A percentile compares a stretch with the other conserved stretches of the same genome.
Evolutionary conservation across 73 alveolate species (phyloP).

Genomic region (Uronychia binucleata): DNA sequence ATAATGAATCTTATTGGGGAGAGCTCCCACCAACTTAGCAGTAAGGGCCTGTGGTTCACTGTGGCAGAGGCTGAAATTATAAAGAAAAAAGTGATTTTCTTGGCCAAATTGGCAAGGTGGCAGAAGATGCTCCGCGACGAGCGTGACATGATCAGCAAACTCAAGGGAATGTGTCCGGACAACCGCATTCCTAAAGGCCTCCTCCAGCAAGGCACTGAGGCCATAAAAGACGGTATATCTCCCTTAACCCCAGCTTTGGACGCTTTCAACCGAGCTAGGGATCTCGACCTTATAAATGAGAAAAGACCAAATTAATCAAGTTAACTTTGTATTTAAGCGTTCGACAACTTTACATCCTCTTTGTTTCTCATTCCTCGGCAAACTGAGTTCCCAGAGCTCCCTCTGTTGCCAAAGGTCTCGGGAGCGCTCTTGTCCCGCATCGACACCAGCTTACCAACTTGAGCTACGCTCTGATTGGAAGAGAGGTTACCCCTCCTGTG

Average conservation of each 20-base stretch:
- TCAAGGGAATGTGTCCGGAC: slow-evolving; percentile 96
- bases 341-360: background rate
- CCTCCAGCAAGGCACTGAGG: slow-evolving; percentile 76
- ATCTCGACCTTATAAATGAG: slow-evolving; percentile 29
- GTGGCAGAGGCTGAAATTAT: background rate
- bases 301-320: slow-evolving; percentile 24
- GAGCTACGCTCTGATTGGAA: background rate
- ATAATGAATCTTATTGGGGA: background rate
- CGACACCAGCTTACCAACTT: background rate
- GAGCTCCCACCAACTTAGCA: background rate
- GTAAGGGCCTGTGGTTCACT: background rate
- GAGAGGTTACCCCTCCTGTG: too few relatives aligned
- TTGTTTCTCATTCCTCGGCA: background rate
- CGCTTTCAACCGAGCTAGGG: slow-evolving; percentile 26
- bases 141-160: slow-evolving; percentile 84
- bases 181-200: slow-evolving; percentile 88
- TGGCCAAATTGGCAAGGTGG: slow-evolving; percentile 43
- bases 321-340: background rate
- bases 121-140: slow-evolving; percentile 84
- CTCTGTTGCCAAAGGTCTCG: background rate
- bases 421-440: background rate
- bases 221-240: slow-evolving; percentile 55
- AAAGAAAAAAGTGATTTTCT: too few relatives aligned
- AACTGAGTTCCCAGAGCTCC: background rate
- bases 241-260: background rate